A percentile compares a stretch with the other conserved stretches of the same genome.
Conservation (phyloP, 148 eudicot genomes). For the Dysphania ambrosioides region DNA sequence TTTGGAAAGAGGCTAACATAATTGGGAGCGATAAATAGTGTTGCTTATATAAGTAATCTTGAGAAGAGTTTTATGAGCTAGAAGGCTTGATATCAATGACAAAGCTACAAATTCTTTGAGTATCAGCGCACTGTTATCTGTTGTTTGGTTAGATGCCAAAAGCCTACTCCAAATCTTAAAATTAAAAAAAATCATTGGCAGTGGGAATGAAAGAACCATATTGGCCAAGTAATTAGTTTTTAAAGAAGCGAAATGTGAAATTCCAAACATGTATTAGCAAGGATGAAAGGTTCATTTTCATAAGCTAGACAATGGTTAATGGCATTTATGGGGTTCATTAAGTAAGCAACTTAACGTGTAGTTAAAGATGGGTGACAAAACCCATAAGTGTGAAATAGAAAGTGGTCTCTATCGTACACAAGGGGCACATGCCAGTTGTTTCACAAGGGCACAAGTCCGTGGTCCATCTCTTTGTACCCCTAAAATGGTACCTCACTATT, state of each 20-base stretch:
- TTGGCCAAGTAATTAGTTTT: too few species aligned
- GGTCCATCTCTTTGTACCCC: constrained; percentile 11
- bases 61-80: too few species aligned
- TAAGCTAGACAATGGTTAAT: not conserved
- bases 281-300: constrained; percentile 24
- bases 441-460: constrained; percentile 17
- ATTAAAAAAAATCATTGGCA: too few species aligned
- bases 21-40: too few species aligned
- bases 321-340: constrained; percentile 22
- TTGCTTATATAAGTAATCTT: too few species aligned
- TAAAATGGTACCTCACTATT: constrained; percentile 11
- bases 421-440: constrained; percentile 25
- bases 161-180: too few species aligned
- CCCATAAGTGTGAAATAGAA: constrained; percentile 23
- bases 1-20: too few species aligned
- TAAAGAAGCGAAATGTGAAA: constrained; percentile 28
- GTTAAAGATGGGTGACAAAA: constrained; percentile 15
- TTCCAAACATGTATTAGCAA: constrained; percentile 26
- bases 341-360: constrained; percentile 17
- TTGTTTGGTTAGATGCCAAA: too few species aligned
- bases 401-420: constrained; percentile 23
- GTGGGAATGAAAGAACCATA: too few species aligned
- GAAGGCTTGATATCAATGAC: too few species aligned
- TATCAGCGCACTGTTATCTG: too few species aligned
- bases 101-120: too few species aligned